Conservation (phyloP, 2,329 filamentous ascomycete species). For the Colletotrichum plurivorum region DNA sequence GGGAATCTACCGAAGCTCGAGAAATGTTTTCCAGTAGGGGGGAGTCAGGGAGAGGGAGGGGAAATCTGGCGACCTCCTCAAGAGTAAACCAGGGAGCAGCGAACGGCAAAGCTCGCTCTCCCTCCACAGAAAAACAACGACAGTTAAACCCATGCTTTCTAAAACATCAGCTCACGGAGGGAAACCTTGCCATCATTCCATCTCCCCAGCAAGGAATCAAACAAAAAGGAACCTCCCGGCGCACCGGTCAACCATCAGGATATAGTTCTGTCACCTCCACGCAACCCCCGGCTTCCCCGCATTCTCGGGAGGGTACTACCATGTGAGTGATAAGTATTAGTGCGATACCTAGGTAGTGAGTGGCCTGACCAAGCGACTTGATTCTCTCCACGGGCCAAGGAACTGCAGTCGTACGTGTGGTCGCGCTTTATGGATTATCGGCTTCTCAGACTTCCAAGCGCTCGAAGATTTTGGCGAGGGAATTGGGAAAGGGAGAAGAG, state of each 20-base stretch:
- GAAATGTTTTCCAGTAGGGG: neutral
- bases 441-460: too few species aligned
- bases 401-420: too few species aligned
- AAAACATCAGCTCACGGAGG: slow-evolving; percentile 18
- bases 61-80: slow-evolving; percentile 1
- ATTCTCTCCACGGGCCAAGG: too few species aligned
- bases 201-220: slow-evolving; percentile 6
- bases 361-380: too few species aligned
- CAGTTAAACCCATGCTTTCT: neutral
- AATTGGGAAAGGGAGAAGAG: too few species aligned
- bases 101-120: neutral
- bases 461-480: too few species aligned
- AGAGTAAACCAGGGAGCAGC: neutral
- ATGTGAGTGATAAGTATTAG: too few species aligned
- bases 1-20: slow-evolving; percentile 16
- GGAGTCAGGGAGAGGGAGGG: neutral
- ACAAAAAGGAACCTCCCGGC: slow-evolving; percentile 2
- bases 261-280: slow-evolving; percentile 18
- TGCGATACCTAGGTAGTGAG: too few species aligned
- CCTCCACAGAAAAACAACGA: neutral
- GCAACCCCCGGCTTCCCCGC: slow-evolving; percentile 32
- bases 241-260: slow-evolving; percentile 20
- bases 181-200: slow-evolving; percentile 11
- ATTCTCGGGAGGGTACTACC: slow-evolving; percentile 13
- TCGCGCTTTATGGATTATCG: too few species aligned